Evolutionary conservation across 805 yeast genomes (phyloP).

Genomic region (Brettanomyces anomalus): DNA sequence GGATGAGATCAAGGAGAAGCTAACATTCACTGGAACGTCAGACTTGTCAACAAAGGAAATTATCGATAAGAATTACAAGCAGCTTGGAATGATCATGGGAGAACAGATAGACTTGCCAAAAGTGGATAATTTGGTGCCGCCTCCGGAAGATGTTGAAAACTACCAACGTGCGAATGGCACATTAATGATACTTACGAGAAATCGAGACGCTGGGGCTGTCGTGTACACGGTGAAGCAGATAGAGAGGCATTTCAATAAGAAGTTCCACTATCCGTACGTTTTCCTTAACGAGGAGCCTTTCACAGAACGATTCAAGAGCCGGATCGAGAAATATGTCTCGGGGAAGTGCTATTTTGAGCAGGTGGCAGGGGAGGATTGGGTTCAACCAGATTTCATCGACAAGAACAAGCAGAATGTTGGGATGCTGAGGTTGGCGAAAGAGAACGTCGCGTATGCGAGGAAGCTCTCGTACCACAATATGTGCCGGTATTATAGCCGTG

Average conservation of each 20-base stretch:
- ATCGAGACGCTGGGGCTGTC: constrained; percentile 45
- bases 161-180: constrained; percentile 63
- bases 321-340: constrained; percentile 31
- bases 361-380: constrained; percentile 41
- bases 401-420: constrained; percentile 23
- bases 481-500: constrained; percentile 72
- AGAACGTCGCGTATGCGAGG: constrained; percentile 50
- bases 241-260: constrained; percentile 56
- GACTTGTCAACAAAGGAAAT: constrained; percentile 20
- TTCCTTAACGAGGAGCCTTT: constrained; percentile 68
- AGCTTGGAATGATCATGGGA: constrained; percentile 29
- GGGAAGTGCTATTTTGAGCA: constrained; percentile 39
- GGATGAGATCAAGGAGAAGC: constrained; percentile 4
- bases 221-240: constrained; percentile 47
- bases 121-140: constrained; percentile 24
- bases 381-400: constrained; percentile 37
- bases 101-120: constrained; percentile 40
- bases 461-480: constrained; percentile 65
- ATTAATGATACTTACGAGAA: constrained; percentile 61
- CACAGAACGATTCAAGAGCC: constrained; percentile 42
- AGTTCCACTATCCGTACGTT: constrained; percentile 74
- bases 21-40: constrained; percentile 10
- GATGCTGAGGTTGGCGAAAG: constrained; percentile 26
- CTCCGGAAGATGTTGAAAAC: constrained; percentile 16
- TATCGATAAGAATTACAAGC: constrained; percentile 28